Percentiles rank a stretch among this genome's conserved stretches.
Evolutionary conservation across 2,329 filamentous ascomycete genomes (phyloP).

Genomic region (Cladophialophora bantiana): DNA sequence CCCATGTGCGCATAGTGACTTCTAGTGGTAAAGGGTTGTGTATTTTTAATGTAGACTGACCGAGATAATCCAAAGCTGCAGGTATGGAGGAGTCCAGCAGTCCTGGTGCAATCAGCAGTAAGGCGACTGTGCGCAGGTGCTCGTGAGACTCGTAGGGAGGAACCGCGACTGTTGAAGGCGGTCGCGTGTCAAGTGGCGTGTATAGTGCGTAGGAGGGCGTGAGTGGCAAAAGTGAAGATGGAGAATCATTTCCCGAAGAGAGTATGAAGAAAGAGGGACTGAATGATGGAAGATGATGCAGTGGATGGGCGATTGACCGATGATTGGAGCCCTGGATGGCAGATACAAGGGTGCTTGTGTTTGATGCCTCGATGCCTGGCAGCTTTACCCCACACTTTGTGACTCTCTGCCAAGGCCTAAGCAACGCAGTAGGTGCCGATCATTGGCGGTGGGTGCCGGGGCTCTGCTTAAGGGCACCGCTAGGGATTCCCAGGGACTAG

Average conservation of each 20-base stretch:
- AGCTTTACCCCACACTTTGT: slow-evolving; percentile 25
- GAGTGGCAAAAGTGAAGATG: neutral
- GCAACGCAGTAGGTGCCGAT: slow-evolving; percentile 14
- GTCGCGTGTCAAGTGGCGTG: slow-evolving; percentile 9
- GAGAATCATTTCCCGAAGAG: neutral
- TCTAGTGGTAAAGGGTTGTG: neutral
- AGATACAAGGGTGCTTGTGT: neutral
- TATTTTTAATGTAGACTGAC: neutral
- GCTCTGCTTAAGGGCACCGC: slow-evolving; percentile 1
- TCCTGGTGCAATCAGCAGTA: neutral
- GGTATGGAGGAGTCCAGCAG: neutral
- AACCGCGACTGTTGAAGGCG: neutral
- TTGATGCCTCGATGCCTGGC: neutral
- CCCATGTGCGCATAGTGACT: neutral
- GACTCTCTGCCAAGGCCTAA: slow-evolving; percentile 3
- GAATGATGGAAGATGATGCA: neutral
- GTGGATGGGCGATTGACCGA: neutral
- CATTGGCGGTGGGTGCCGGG: slow-evolving; percentile 9
- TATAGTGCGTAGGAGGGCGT: neutral
- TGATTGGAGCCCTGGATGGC: neutral
- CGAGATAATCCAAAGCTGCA: neutral
- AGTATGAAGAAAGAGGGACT: neutral
- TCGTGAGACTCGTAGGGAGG: neutral
- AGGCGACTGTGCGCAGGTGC: neutral
- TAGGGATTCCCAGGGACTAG: neutral